Evolutionary conservation across 805 yeast genomes (phyloP).

Genomic region (Candida nanaspora): DNA sequence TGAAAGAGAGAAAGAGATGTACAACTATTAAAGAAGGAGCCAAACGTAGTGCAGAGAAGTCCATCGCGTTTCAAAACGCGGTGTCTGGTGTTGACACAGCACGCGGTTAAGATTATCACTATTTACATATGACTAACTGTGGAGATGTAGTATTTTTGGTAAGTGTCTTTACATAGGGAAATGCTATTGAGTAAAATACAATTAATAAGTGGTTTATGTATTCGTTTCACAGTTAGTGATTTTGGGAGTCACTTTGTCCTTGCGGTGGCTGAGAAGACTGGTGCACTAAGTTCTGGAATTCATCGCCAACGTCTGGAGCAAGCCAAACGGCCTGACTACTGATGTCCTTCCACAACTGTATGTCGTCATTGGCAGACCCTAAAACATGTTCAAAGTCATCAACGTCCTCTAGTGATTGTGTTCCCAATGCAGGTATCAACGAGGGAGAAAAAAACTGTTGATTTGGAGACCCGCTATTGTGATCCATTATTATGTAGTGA

Average conservation of each 20-base stretch:
- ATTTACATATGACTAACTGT: too few relatives aligned
- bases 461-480: neutral
- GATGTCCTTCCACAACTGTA: slow-evolving; percentile 68
- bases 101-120: too few relatives aligned
- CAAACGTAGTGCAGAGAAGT: neutral
- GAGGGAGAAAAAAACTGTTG: slow-evolving; percentile 18
- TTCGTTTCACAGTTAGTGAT: neutral
- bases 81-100: neutral
- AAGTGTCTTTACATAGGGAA: too few relatives aligned
- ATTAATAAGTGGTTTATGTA: too few relatives aligned
- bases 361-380: slow-evolving; percentile 30
- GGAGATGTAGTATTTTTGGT: too few relatives aligned
- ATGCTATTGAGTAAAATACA: too few relatives aligned
- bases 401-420: slow-evolving; percentile 25
- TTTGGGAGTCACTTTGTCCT: too few relatives aligned
- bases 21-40: neutral
- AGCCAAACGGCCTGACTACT: slow-evolving; percentile 76
- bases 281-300: slow-evolving; percentile 14
- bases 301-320: slow-evolving; percentile 35
- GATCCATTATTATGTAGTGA: neutral
- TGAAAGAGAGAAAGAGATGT: neutral
- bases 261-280: neutral
- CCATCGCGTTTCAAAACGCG: neutral
- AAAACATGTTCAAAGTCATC: slow-evolving; percentile 25
- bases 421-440: slow-evolving; percentile 23